Base-by-base conservation (phyloP, 2,329 filamentous ascomycete genomes). In the Curvularia hawaiiensis region DNA sequence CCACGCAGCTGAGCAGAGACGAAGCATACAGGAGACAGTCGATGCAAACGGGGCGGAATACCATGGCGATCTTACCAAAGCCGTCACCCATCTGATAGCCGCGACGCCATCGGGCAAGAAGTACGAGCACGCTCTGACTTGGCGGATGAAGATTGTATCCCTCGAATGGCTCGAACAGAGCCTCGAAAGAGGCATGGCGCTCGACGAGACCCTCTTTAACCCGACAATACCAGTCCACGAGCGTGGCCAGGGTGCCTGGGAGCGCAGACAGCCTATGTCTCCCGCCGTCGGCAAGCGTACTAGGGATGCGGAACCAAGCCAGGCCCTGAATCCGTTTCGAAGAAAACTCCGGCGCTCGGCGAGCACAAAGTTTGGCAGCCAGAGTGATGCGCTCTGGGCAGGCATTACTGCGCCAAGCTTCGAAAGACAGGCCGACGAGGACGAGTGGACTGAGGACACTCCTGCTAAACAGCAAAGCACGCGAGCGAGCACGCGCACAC, bases 291-390 rank as follows among this genome's bases (percentile, higher is more conserved):
- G 70, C 45, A 76, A 77, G 59, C 71, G 76, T 46, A 64, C 68
- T 26, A 66, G 76, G 31, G 68, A 71, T 16, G 58, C 61, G 35
- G 72, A 72, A 35, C 62, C 70, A n/a, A 56, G 48, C 40, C 64
- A 67, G 28, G 47, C 64, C 3, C 74, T 76, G 12, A 87, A 89
- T 4, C 67, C 70, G 4, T 66, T 66, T 26, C 86, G 86, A 61
- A 85, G 92, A 64, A 98, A 97, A 78, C 78, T 99, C 64, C 87
- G 95, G 64, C 90, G 93, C 68, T 92, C 91, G 6, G 90, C 93
- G 22, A 97, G 93, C 75, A 88, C 89, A 71, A 94, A 92, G 73
- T 80, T 98, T 31, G 88, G 84, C 56, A 90, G 84, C 49, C 92
- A 97, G 69, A 89, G 88, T 64, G 88, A 93, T 67, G 88, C 86